Base-by-base conservation (phyloP, 169 alveolate genomes). In the Blepharisma undulans region DNA sequence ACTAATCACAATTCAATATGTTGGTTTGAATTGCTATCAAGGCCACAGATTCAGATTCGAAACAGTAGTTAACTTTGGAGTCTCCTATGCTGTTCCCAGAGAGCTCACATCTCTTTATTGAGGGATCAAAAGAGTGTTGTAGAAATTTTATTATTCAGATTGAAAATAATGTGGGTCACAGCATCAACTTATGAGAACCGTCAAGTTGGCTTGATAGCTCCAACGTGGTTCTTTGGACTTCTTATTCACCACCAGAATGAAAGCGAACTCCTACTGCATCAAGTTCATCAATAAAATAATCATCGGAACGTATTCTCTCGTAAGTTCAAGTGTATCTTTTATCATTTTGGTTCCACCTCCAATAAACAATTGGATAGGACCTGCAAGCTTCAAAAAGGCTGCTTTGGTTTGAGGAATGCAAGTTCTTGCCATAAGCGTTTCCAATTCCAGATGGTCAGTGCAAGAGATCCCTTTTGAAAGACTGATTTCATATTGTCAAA, bases 321-420 rank as follows among this genome's bases (percentile, higher is more conserved):
- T 99, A 93, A 99, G 94, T 33, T 96, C 98, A 91, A 99, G 99
- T 21, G 99, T 99, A 92, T 99, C 99, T 92, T 99, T 97, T 25
- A 98, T 99, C 99, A 99, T 98, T 93, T 99, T 98, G 25, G 99
- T 99, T 14, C 99, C 99, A 91, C 99, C 99, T 29, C 99, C 99
- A 76, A 99, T 99, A 95, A 98, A 99, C n/a, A 99, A 99, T n/a
- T n/a, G n/a, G n/a, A 99, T 94, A 99, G 99, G 18, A 99, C 99
- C 30, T 99, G 97, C 94, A 99, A 99, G 95, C 90, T 99, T 98
- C 90, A 99, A 95, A 96, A 99, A 99, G 18, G 99, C 98, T 32
- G 99, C 99, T 90, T 98, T 97, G 1, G 99, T 99, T 92, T 98
- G 98, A 76, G 99, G 98, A 76, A 99, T 99, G 92, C 98, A 96